Base-by-base conservation (phyloP, 2,329 filamentous ascomycete genomes). In the Aspergillus felis region DNA sequence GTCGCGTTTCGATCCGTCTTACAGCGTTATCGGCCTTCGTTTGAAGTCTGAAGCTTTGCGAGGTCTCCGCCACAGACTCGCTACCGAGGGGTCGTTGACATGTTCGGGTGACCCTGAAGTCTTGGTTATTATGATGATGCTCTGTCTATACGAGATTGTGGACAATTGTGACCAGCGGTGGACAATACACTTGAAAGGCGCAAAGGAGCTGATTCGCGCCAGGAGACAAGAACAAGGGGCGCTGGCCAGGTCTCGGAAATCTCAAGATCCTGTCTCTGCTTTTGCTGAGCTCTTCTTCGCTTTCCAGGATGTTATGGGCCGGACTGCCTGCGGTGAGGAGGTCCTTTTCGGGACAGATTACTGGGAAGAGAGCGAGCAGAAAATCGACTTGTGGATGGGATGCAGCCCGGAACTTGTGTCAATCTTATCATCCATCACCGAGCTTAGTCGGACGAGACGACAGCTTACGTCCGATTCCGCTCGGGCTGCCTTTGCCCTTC, bases 281-380 rank as follows among this genome's bases (percentile, higher is more conserved):
- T 74, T 74, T 52, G 66, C 77, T 0, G 79, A 81, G 59, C 71
- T 74, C 1, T 81, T 81, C 59, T 81, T 82, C 55, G 79, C 79
- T 3, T 81, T 80, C 14, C 79, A 81, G 57, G 79, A 82, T 57
- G 77, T 80, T 17, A 81, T 81, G 59, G 79, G 79, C 28, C 73
- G 79, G 35, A 82, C 79, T 0, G 79, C 79, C 0, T 82, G 79
- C 53, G 79, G 78, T 2, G 76, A 80, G 10, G 73, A 76, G 8
- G 75, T 78, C 0, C 66, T 79, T 0, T 81, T 81, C 49, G 79
- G 78, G 1, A 71, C 68, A 29, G 78, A 81, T 51, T 81, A 80
- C 56, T 82, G 79, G 79, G 64, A 67, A 25, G 66, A 71, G 5
- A 64, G 71, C 38, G 71, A 74, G 38, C 69, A 72, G 25, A 68